phyloP scores from a whole-genome alignment of 257 asterid species.

The Perilla frutescens region DNA sequence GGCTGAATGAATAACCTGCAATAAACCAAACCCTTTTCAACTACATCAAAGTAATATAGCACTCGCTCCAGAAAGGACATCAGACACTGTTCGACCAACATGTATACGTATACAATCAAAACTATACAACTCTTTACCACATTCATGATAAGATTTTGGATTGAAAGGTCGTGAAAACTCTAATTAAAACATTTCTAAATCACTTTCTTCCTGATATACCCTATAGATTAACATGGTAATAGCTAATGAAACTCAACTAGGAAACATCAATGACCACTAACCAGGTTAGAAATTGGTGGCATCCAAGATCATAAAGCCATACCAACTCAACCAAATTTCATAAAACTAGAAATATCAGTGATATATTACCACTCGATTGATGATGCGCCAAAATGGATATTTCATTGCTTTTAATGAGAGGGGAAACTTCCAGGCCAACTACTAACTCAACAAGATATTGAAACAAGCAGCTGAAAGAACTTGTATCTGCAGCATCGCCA shows the following conservation, averaged over 20 bases:
- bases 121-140: background rate
- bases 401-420: conserved; percentile 54
- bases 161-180: background rate
- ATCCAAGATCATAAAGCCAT: background rate
- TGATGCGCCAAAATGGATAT: conserved; percentile 55
- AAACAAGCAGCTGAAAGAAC: conserved; percentile 64
- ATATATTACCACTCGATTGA: conserved; percentile 78
- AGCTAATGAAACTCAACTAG: background rate
- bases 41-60: background rate
- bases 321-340: conserved; percentile 29
- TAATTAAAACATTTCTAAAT: background rate
- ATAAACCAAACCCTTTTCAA: conserved; percentile 11
- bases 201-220: background rate
- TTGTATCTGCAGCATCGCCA: conserved; percentile 48
- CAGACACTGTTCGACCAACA: background rate
- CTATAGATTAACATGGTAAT: background rate
- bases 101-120: background rate
- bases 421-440: conserved; percentile 68
- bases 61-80: background rate
- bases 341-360: conserved; percentile 10
- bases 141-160: conserved; percentile 1
- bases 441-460: conserved; percentile 71
- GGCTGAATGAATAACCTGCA: conserved; percentile 83
- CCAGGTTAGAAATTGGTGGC: background rate
- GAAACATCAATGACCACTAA: background rate